Percentiles rank a stretch among this genome's conserved stretches.
These are phyloP conservation scores for Lactarius akahatsu DNA, from an alignment of 768 basidiomycete genomes.

Conservation along the genomic window DNA sequence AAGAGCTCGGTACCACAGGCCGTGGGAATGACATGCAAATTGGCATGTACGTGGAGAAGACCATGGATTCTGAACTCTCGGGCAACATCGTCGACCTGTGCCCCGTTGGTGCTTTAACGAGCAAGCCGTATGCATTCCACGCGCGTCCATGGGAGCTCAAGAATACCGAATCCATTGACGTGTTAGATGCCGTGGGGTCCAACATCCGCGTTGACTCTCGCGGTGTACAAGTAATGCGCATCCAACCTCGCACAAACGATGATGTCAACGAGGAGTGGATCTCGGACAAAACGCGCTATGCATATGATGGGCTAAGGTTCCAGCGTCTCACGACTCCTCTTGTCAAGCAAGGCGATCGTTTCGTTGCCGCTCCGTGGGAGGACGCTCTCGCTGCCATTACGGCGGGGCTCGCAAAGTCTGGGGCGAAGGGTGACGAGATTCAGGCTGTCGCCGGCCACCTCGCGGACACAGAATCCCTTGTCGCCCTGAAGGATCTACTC, in stretches of 20 bases:
- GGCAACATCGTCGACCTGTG: constrained; percentile 98
- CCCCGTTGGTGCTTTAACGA: constrained; percentile 96
- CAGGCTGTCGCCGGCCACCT: constrained; percentile 91
- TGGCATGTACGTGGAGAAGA: constrained; percentile 97
- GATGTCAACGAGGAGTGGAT: constrained; percentile 99
- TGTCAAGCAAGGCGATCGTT: constrained; percentile 88
- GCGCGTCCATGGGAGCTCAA: constrained; percentile 98
- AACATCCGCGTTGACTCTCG: constrained; percentile 97
- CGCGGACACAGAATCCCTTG: constrained; percentile 91
- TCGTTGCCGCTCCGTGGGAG: constrained; percentile 89
- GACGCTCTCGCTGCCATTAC: constrained; percentile 77
- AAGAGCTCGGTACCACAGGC: constrained; percentile 95
- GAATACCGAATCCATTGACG: constrained; percentile 95
- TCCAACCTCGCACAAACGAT: constrained; percentile 95
- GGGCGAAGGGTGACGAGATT: constrained; percentile 89
- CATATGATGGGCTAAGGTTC: constrained; percentile 93
- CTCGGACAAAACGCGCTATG: constrained; percentile 96
- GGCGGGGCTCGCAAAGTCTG: constrained; percentile 73
- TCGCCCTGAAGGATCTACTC: constrained; percentile 89
- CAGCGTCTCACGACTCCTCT: constrained; percentile 93
- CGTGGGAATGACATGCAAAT: constrained; percentile 99
- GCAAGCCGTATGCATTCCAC: constrained; percentile 98
- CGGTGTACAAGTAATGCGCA: constrained; percentile 94
- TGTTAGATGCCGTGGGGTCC: constrained; percentile 91
- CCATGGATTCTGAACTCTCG: constrained; percentile 94